Percentiles rank a stretch among this genome's conserved stretches.
Evolutionary conservation across 1,139 yeast species (phyloP).

Genomic region (Suhomyces taliae): DNA sequence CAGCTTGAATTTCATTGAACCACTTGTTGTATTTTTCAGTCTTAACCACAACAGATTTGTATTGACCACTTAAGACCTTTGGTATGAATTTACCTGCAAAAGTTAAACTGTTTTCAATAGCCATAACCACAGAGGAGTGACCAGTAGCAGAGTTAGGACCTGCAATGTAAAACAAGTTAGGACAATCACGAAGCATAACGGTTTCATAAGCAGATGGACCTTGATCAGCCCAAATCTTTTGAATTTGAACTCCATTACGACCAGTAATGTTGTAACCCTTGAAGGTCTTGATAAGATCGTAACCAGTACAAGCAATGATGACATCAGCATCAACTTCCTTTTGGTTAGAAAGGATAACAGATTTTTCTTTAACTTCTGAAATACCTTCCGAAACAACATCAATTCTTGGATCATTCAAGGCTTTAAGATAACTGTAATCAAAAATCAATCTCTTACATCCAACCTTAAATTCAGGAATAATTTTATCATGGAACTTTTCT

Average conservation of each 20-base stretch:
- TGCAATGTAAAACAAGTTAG: conserved; percentile 39
- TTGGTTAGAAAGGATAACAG: conserved; percentile 33
- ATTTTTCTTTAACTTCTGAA: conserved; percentile 28
- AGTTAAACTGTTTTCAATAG: conserved; percentile 39
- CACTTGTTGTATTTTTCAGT: conserved; percentile 37
- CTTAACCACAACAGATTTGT: conserved; percentile 33
- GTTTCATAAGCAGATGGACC: conserved; percentile 43
- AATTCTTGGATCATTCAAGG: conserved; percentile 34
- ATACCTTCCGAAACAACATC: conserved; percentile 29
- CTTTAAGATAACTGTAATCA: conserved; percentile 38
- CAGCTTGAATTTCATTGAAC: conserved; percentile 30
- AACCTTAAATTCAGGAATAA: conserved; percentile 42
- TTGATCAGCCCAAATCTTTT: conserved; percentile 28
- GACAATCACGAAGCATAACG: conserved; percentile 31
- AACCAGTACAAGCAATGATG: conserved; percentile 49
- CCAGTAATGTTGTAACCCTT: conserved; percentile 27
- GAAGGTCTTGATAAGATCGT: conserved; percentile 25
- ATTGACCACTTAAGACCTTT: conserved; percentile 31
- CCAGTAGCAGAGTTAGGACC: conserved; percentile 50
- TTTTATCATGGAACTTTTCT: conserved; percentile 29
- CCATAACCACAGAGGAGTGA: conserved; percentile 44
- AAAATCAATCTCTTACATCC: conserved; percentile 47
- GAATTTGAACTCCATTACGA: conserved; percentile 23
- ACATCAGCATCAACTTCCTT: conserved; percentile 36
- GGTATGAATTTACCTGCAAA: conserved; percentile 27